Evolutionary conservation across 2,329 filamentous ascomycete genomes (phyloP).

Genomic region (Parafenestella ontariensis): DNA sequence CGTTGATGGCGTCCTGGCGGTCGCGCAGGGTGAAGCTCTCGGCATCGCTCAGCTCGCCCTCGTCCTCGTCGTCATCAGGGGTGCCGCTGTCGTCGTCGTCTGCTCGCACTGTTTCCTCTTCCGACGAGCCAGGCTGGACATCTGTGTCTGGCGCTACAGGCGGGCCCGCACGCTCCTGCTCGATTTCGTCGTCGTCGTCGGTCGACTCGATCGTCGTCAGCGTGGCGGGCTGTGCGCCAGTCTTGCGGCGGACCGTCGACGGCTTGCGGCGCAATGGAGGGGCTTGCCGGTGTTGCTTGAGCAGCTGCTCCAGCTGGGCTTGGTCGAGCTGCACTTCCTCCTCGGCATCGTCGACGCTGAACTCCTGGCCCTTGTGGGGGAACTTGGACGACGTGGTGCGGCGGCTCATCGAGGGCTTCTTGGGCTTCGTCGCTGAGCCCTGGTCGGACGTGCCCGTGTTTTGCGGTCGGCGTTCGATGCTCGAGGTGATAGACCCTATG

Average conservation of each 20-base stretch:
- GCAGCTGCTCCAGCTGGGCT: constrained; percentile 43
- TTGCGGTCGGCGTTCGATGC: constrained; percentile 40
- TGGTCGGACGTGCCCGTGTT: constrained; percentile 27
- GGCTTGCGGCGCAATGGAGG: constrained; percentile 57
- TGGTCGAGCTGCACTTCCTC: constrained; percentile 79
- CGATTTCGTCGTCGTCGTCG: constrained; percentile 56
- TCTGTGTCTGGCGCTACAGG: constrained; percentile 31
- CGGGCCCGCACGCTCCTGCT: constrained; percentile 42
- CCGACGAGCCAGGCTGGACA: constrained; percentile 37
- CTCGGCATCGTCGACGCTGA: constrained; percentile 88
- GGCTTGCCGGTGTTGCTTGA: constrained; percentile 32
- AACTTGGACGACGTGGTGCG: constrained; percentile 76
- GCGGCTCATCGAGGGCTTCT: constrained; percentile 76
- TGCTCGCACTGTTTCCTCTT: constrained; percentile 49
- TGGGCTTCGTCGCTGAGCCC: constrained; percentile 51
- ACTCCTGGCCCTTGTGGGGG: constrained; percentile 82
- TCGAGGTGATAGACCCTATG: constrained; percentile 46
- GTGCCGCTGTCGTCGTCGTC: constrained; percentile 56
- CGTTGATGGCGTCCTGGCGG: constrained; percentile 95
- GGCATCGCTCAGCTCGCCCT: constrained; percentile 81
- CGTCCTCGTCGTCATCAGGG: constrained; percentile 67
- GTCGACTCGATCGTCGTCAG: constrained; percentile 59
- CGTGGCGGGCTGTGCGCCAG: constrained; percentile 53
- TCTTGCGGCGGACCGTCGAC: constrained; percentile 60
- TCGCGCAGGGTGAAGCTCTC: constrained; percentile 99